phyloP scores from a whole-genome alignment of 306 rosid species.

The Psophocarpus tetragonolobus region DNA sequence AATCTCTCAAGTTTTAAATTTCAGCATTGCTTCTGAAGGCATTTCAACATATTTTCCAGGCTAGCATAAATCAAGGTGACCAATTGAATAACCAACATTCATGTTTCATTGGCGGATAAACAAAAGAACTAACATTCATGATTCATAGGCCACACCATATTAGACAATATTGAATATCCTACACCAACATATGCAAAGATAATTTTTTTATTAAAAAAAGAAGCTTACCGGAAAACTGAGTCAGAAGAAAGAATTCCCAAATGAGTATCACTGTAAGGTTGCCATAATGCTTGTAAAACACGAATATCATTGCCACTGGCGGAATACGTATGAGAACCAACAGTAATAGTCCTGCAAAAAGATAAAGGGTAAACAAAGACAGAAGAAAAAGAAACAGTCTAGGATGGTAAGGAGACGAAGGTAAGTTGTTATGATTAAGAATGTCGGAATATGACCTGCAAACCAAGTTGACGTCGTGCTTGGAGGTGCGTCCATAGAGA shows the following conservation, averaged over 20 bases:
- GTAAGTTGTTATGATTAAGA: too few species aligned
- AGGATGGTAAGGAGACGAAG: neutral
- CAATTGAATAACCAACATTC: slow-evolving; percentile 20
- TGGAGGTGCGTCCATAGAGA: slow-evolving; percentile 70
- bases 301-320: slow-evolving; percentile 55
- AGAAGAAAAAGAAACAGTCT: neutral
- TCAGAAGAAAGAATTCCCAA: slow-evolving; percentile 94
- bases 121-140: slow-evolving; percentile 8
- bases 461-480: slow-evolving; percentile 53
- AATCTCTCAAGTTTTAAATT: slow-evolving; percentile 3
- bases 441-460: too few species aligned
- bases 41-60: neutral
- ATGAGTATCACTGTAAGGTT: slow-evolving; percentile 81
- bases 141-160: neutral
- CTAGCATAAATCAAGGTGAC: slow-evolving; percentile 12
- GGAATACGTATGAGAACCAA: slow-evolving; percentile 64
- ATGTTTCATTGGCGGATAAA: neutral
- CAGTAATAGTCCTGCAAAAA: slow-evolving; percentile 64
- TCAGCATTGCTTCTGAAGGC: neutral
- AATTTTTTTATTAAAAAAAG: neutral
- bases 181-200: neutral
- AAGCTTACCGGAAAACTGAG: slow-evolving; percentile 82
- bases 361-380: neutral
- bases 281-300: slow-evolving; percentile 76
- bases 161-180: neutral